These are phyloP conservation scores for Ophiostoma perfectum DNA, from an alignment of 2,329 filamentous ascomycete species.

Conservation along the genomic window DNA sequence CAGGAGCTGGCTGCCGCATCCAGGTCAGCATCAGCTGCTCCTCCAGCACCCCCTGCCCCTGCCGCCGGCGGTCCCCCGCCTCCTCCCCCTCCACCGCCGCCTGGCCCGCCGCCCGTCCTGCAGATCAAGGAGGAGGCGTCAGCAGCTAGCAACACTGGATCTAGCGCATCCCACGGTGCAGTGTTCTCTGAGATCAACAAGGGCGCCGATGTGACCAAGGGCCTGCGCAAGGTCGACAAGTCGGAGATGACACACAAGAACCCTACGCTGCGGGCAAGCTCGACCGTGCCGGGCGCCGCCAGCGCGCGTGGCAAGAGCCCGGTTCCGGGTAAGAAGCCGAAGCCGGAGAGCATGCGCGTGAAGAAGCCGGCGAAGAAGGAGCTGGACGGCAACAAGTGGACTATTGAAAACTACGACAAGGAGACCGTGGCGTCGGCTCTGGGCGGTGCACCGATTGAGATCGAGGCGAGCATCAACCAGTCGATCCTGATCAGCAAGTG, in stretches of 20 bases:
- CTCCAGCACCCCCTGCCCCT: slow-evolving; percentile 49
- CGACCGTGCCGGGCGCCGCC: slow-evolving; percentile 54
- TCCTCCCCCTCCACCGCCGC: slow-evolving; percentile 65
- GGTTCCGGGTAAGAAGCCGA: slow-evolving; percentile 79
- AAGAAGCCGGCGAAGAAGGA: slow-evolving; percentile 78
- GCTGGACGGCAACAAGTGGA: slow-evolving; percentile 88
- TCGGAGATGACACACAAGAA: slow-evolving; percentile 99
- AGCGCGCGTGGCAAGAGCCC: slow-evolving; percentile 68
- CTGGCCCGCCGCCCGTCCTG: slow-evolving; percentile 62
- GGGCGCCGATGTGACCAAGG: slow-evolving; percentile 79
- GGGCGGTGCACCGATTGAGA: slow-evolving; percentile 56
- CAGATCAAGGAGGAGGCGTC: slow-evolving; percentile 50
- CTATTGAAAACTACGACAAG: slow-evolving; percentile 89
- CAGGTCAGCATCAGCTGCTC: slow-evolving; percentile 34
- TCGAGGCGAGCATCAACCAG: slow-evolving; percentile 76
- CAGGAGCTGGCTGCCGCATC: slow-evolving; percentile 51
- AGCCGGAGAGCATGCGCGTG: slow-evolving; percentile 76
- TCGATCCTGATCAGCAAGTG: slow-evolving; percentile 89
- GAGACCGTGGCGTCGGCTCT: slow-evolving; percentile 40
- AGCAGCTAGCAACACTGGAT: slow-evolving; percentile 41
- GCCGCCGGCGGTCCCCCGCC: slow-evolving; percentile 50
- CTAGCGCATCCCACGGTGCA: slow-evolving; percentile 61
- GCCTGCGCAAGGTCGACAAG: slow-evolving; percentile 87
- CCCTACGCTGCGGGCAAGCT: slow-evolving; percentile 70
- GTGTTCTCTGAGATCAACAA: slow-evolving; percentile 91